Percentiles rank a stretch among this genome's conserved stretches.
These are phyloP conservation scores for Phytophthora palmivora DNA, from an alignment of 352 stramenopile genomes.

Conservation along the genomic window DNA sequence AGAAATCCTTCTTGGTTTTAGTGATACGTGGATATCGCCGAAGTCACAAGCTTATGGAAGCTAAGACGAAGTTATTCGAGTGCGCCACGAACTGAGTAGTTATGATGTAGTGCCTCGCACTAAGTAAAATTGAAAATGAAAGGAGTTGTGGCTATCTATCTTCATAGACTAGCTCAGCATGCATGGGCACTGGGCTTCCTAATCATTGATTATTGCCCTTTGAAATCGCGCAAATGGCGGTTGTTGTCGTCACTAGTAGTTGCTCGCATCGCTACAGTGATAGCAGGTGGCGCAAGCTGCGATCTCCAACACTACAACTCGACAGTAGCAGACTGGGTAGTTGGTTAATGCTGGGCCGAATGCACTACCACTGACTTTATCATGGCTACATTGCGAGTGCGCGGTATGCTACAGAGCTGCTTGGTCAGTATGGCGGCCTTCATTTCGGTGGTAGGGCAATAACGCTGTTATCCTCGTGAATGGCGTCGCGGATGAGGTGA, in stretches of 20 bases:
- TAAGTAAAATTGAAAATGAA: neutral
- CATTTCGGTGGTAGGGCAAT: slow-evolving; percentile 15
- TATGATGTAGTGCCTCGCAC: neutral
- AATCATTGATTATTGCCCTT: neutral
- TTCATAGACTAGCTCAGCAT: neutral
- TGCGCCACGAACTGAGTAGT: neutral
- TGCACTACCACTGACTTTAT: too few species aligned
- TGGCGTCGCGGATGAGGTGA: too few species aligned
- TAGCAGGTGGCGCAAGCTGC: neutral
- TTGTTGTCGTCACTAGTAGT: neutral
- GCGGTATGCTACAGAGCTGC: too few species aligned
- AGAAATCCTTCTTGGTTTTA: too few species aligned
- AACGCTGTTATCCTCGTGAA: neutral
- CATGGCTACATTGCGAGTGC: neutral
- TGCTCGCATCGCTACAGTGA: neutral
- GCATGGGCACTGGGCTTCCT: neutral
- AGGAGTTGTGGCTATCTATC: neutral
- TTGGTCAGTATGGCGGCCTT: slow-evolving; percentile 8
- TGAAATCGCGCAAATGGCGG: neutral
- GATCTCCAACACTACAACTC: neutral
- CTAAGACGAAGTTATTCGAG: too few species aligned
- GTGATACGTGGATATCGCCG: too few species aligned
- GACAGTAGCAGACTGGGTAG: neutral
- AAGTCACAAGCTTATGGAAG: too few species aligned
- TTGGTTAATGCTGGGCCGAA: neutral